Conservation (phyloP, 345 rosid genomes). For the Rhodamnia argentea region DNA sequence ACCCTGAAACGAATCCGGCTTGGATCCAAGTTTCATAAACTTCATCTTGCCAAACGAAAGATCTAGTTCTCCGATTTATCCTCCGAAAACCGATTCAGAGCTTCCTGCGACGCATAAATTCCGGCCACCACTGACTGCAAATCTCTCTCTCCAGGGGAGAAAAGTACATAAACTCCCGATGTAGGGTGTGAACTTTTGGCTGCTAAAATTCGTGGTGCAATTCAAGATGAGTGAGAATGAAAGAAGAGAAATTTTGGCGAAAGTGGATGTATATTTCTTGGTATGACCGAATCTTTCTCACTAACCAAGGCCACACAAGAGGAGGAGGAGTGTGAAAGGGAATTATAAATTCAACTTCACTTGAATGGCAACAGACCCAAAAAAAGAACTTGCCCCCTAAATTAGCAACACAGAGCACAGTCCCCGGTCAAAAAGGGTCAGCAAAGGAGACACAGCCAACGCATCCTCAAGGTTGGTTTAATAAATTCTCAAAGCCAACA, state of each 20-base stretch:
- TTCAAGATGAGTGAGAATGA: neutral
- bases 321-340: neutral
- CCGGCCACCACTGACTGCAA: neutral
- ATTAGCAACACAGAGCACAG: slow-evolving; percentile 9
- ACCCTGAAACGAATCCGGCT: slow-evolving; percentile 38
- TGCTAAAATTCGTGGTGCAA: neutral
- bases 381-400: slow-evolving; percentile 6
- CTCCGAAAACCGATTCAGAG: neutral
- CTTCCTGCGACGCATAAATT: neutral
- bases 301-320: slow-evolving; percentile 4
- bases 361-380: slow-evolving; percentile 7
- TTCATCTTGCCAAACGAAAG: slow-evolving; percentile 19
- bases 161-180: neutral
- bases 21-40: slow-evolving; percentile 50
- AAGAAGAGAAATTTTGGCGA: neutral
- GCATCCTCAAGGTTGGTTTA: neutral
- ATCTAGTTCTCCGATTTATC: neutral
- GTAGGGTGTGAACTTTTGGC: neutral
- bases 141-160: neutral
- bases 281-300: slow-evolving; percentile 17
- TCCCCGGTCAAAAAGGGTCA: slow-evolving; percentile 10
- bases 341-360: neutral
- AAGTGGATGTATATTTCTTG: neutral
- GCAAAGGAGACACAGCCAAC: slow-evolving; percentile 10
- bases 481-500: neutral